Conservation (phyloP, 1,284 basidiomycete genomes). For the Cutaneotrichosporon curvatum region DNA sequence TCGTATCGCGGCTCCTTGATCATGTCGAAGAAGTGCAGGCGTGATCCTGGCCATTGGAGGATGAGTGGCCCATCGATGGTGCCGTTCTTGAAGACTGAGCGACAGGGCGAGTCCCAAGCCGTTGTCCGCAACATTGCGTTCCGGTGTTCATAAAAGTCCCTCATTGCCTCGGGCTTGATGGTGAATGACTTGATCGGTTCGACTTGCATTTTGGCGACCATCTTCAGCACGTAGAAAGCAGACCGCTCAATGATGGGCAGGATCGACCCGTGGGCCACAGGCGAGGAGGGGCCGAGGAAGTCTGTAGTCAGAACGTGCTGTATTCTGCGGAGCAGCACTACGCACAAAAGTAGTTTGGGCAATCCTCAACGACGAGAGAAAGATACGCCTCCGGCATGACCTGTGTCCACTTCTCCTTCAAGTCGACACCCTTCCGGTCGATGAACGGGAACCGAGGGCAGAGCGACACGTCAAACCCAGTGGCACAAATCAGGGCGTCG, state of each 20-base stretch:
- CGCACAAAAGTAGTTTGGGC: conserved; percentile 34
- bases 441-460: conserved; percentile 29
- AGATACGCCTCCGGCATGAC: conserved; percentile 28
- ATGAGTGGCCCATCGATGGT: conserved; percentile 2
- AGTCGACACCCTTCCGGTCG: conserved; percentile 21
- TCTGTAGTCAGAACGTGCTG: too few species aligned
- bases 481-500: conserved; percentile 30
- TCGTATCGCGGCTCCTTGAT: conserved; percentile 35
- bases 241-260: conserved; percentile 19
- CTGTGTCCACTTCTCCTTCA: conserved; percentile 33
- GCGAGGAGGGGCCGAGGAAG: conserved; percentile 7
- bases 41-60: conserved; percentile 20
- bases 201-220: conserved; percentile 16
- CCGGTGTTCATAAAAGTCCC: conserved; percentile 26
- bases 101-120: conserved; percentile 25
- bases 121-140: conserved; percentile 24
- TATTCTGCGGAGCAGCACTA: too few species aligned
- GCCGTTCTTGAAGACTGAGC: conserved; percentile 25
- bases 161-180: too few species aligned
- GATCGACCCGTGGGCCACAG: conserved; percentile 7
- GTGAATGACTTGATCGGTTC: conserved; percentile 28
- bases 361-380: conserved; percentile 24
- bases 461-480: conserved; percentile 32
- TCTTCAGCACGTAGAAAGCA: conserved; percentile 11
- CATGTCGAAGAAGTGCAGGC: conserved; percentile 19